Base-by-base conservation (phyloP, 495 filamentous ascomycete species). In the Lasiosphaeris hirsuta region DNA sequence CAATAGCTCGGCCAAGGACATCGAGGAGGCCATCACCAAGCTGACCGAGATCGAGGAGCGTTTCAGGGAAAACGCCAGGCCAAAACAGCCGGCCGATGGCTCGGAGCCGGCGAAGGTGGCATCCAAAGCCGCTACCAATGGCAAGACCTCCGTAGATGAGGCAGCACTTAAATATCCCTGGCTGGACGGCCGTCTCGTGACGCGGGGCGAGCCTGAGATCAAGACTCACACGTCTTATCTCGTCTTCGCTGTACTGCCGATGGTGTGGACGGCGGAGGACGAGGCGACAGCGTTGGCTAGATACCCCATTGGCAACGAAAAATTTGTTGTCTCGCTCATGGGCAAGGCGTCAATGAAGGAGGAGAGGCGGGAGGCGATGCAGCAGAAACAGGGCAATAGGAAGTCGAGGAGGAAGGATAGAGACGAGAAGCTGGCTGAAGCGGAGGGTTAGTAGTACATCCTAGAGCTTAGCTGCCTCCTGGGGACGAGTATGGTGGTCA, bases 141-240 rank as follows among this genome's bases (percentile, higher is more conserved):
- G 57, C 18, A 56, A 54, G 47, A 56, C 15, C 14, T 51, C 51
- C 1, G 52, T 48, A 7, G 47, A 44, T n/a, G 49, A 9, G n/a
- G 36, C 60, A 11, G 57, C 52, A 10, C 40, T 51, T 15, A 61
- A 60, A 40, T 63, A 79, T 51, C 66, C 69, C 10, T 80, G 76
- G 75, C 62, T 74, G 57, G 84, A 90, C 40, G 94, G 94, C 5
- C 82, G 84, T 15, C 61, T 97, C 53, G 78, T 88, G 9, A 89
- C 92, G 58, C 83, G 91, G 19, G 81, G 86, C 5, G 94, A 97
- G 73, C 78, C 85, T 1, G 92, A 99, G 73, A 71, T 97, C 34
- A 96, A 96, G 80, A 92, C 85, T 9, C 94, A 99, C 72, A 99
- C 94, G 0, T 90, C 86, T 10, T 99, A 97, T 70, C 79, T 99